Evolutionary conservation across 2,329 filamentous ascomycete species (phyloP), one percentile per base, ranked within the genome.

Genomic region (Fusarium torreyae): DNA sequence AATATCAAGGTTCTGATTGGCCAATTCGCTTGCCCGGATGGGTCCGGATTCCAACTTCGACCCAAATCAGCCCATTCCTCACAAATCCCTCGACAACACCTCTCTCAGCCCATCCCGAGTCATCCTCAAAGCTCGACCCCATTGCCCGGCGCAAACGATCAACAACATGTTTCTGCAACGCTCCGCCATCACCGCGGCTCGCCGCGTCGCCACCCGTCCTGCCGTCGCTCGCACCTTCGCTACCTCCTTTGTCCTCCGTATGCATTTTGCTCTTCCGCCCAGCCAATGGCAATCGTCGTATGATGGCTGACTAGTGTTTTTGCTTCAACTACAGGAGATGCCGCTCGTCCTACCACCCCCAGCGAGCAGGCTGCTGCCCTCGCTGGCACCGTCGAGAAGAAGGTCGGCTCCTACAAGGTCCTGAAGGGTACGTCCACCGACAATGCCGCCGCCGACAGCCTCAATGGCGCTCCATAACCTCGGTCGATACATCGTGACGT

Each of bases 231-330:
- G 89, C 80, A 85, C 82, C 81, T 89, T 91, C 79, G 81, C 86
- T 72, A 89, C 84, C 78, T 86, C 88, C 68, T 81, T 88, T 73
- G 80, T 87, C 77, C 88, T 88, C 82, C 85, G 89, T 91, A 88
- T 73, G 81, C 77, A 66, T 63, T 70, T 76, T 75, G 63, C 63
- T 66, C 58, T 63, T 56, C 66, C 60, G 59, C 57, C 63, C 67
- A 65, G 57, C 66, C 69, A 72, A 71, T 74, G 59, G 68, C 60
- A 64, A 64, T 64, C 63, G 66, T 79, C 78, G 75, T 76, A 77
- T 75, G 77, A 78, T 76, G 70, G 68, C 71, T 70, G 68, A 74
- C 68, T 70, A 53, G 56, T 67, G 56, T 67, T 64, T 66, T 70
- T 66, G 57, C 60, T 69, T 43, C 17, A 14, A 59, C 55, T 51